A percentile compares a stretch with the other conserved stretches of the same genome.
phyloP scores from a whole-genome alignment of 768 basidiomycete species.

The Strobilomyces dryophilus region DNA sequence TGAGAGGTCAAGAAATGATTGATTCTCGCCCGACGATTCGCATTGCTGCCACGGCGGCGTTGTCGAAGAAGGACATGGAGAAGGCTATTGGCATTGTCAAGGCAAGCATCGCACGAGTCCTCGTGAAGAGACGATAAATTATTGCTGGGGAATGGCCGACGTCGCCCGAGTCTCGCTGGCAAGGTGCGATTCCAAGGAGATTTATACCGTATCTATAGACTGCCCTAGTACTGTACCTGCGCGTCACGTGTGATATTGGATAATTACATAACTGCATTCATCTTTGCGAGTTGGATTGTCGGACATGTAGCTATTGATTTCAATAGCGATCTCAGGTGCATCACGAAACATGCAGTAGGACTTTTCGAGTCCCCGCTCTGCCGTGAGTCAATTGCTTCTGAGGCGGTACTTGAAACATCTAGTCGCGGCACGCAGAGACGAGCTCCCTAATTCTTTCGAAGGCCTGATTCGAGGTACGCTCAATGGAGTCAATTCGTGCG shows the following conservation, averaged over 20 bases:
- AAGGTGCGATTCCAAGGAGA: constrained; percentile 6
- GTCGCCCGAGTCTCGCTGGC: background rate
- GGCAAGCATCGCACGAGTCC: constrained; percentile 67
- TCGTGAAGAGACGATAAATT: constrained; percentile 52
- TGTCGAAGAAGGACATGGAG: constrained; percentile 89
- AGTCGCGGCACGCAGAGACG: too few relatives aligned
- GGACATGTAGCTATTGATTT: too few relatives aligned
- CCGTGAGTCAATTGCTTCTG: too few relatives aligned
- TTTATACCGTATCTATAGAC: constrained; percentile 31
- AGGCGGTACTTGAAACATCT: too few relatives aligned
- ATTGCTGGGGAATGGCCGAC: too few relatives aligned
- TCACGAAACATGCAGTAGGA: too few relatives aligned
- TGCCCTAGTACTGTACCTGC: constrained; percentile 17
- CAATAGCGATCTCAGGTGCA: too few relatives aligned
- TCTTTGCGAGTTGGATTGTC: too few relatives aligned
- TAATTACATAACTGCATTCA: constrained; percentile 1
- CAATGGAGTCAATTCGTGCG: background rate
- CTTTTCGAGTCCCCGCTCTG: too few relatives aligned
- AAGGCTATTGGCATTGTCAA: constrained; percentile 78
- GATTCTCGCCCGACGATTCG: constrained; percentile 84
- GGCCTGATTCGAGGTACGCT: background rate
- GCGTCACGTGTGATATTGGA: background rate
- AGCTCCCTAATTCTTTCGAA: too few relatives aligned
- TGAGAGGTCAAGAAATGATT: constrained; percentile 78
- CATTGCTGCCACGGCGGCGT: constrained; percentile 71